Evolutionary conservation across 352 stramenopile genomes (phyloP).

Genomic region (Discostella stelligera): DNA sequence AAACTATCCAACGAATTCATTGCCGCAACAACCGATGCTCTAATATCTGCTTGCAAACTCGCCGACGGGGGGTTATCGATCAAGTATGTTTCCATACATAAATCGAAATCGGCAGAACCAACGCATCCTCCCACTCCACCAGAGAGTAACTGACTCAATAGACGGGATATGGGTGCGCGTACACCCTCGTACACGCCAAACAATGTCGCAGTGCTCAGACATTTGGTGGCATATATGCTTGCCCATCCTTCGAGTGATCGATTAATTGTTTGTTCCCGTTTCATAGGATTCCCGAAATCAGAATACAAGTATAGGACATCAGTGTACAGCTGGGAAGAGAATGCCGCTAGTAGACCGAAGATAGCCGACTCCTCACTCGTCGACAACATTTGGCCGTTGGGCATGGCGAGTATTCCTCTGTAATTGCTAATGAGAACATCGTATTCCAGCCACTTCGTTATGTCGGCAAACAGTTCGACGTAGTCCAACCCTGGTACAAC

Average conservation of each 20-base stretch:
- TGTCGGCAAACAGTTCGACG: conserved; percentile 70
- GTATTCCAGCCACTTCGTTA: conserved; percentile 75
- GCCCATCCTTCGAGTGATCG: conserved; percentile 44
- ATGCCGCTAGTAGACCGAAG: conserved; percentile 58
- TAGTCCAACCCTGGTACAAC: conserved; percentile 39
- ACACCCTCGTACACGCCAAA: conserved; percentile 71
- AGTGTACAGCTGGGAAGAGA: conserved; percentile 66
- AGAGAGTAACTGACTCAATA: conserved; percentile 57
- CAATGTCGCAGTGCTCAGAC: conserved; percentile 40
- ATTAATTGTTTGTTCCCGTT: conserved; percentile 48
- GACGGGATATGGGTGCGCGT: conserved; percentile 40
- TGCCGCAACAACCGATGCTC: conserved; percentile 35
- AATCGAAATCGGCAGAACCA: conserved; percentile 54
- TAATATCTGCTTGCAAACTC: conserved; percentile 48
- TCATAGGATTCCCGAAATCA: conserved; percentile 50
- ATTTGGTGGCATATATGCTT: conserved; percentile 50
- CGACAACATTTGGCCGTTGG: conserved; percentile 34
- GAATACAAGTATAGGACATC: conserved; percentile 63
- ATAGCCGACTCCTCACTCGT: conserved; percentile 50
- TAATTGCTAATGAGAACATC: conserved; percentile 62
- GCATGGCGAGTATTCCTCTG: conserved; percentile 36
- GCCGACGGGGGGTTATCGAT: conserved; percentile 53
- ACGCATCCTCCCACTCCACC: conserved; percentile 60
- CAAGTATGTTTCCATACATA: conserved; percentile 66
- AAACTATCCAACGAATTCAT: conserved; percentile 37